Evolutionary conservation across 2,329 filamentous ascomycete species (phyloP), one percentile per base, ranked within the genome.

Genomic region (Penicillium paneum): DNA sequence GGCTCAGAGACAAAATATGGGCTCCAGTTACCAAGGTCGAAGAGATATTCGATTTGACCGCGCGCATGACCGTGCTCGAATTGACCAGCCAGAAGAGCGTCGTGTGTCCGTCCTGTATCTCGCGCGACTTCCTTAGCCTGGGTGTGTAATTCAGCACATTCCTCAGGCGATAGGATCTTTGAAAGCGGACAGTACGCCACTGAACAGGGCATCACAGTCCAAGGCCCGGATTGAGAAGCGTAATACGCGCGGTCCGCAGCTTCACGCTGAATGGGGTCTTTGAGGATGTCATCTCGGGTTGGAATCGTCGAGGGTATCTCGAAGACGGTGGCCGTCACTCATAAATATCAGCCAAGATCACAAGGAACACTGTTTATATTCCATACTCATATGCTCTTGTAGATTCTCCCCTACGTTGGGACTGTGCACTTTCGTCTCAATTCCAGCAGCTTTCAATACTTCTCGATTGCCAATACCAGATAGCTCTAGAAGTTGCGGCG

Each of bases 401-500:
- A 81, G 70, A 54, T 81, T 79, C 45, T 76, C 75, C 24, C 79
- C 80, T 3, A 82, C 76, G 11, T 72, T 74, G 2, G 71, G 67
- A 40, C 76, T 77, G 21, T 72, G 64, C 15, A 81, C 68, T 53
- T 75, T 77, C 31, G 73, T 67, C 12, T 73, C 62, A n/a, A 82
- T 74, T 0, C 75, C 74, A 3, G 74, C 75, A 2, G 67, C 64
- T 13, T 71, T 59, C 5, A 82, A 70, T 8, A 81, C 62, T 0
- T 72, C 64, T 3, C 72, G 69, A 42, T 76, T 72, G 4, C 85
- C 85, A 36, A 88, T 77, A 0, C 85, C 84, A 0, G 83, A 86
- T 2, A 86, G 71, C 58, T 87, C 84, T n/a, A 82, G 77, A 15
- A 84, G 72, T 67, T 81, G 83, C 5, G 79, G 85, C 10, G 81